Evolutionary conservation across 148 eudicot genomes (phyloP).

Genomic region (Rhododendron williamsianum): DNA sequence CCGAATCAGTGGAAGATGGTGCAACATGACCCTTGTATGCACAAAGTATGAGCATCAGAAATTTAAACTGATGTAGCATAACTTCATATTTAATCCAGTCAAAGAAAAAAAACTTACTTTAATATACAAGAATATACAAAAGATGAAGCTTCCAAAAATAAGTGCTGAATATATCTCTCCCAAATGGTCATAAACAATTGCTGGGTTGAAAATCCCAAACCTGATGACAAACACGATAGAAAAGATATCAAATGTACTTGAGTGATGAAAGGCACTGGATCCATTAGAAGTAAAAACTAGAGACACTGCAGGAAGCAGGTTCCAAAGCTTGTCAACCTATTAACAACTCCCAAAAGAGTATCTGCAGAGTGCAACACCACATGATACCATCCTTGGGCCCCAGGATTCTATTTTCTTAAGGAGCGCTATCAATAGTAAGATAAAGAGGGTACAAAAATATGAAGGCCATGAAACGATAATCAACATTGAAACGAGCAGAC

Average conservation of each 20-base stretch:
- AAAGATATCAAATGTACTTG: background rate
- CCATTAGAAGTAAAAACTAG: background rate
- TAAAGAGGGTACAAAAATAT: background rate
- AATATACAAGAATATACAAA: conserved; percentile 71
- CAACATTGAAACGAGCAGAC: background rate
- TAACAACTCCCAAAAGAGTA: background rate
- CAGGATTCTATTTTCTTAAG: background rate
- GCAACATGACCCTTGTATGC: conserved; percentile 68
- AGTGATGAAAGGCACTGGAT: background rate
- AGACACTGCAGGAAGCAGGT: background rate
- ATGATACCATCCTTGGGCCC: background rate
- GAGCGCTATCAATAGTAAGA: background rate
- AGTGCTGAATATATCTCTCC: conserved; percentile 94
- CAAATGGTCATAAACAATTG: conserved; percentile 84
- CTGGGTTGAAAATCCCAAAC: conserved; percentile 83
- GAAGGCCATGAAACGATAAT: background rate
- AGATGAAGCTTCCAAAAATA: conserved; percentile 85
- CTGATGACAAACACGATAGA: conserved; percentile 33
- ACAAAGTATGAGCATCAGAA: conserved; percentile 24
- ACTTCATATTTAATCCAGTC: background rate
- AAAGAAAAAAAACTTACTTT: conserved; percentile 41
- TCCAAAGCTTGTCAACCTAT: background rate
- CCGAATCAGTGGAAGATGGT: conserved; percentile 92
- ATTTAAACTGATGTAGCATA: background rate
- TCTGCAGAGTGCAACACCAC: background rate